Percentiles rank a stretch among this genome's conserved stretches.
Evolutionary conservation across 169 alveolate genomes (phyloP).

Genomic region (Theileria sp.): DNA sequence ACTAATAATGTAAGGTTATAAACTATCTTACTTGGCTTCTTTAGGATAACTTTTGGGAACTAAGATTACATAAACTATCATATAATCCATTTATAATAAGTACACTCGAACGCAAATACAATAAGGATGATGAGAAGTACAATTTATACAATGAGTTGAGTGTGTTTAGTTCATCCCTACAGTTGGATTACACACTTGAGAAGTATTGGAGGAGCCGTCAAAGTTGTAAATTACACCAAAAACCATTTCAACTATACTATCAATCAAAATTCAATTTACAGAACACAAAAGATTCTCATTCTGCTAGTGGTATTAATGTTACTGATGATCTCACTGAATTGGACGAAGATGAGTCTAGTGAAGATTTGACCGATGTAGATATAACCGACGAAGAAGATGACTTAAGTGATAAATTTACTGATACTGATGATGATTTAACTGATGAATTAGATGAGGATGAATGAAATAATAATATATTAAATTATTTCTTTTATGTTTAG

Average conservation of each 20-base stretch:
- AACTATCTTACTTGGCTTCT: background rate
- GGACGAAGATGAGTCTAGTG: conserved; percentile 2
- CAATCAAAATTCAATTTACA: background rate
- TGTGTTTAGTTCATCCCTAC: conserved; percentile 31
- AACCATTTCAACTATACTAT: conserved; percentile 42
- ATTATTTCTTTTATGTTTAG: background rate
- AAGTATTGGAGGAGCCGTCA: conserved; percentile 48
- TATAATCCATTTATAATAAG: conserved; percentile 10
- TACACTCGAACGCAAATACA: background rate
- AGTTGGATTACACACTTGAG: conserved; percentile 37
- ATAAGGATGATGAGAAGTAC: background rate
- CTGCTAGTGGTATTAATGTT: background rate
- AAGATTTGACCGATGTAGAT: background rate
- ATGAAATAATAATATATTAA: background rate
- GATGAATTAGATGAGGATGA: conserved; percentile 20
- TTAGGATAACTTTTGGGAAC: conserved; percentile 22
- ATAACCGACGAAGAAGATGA: conserved; percentile 19
- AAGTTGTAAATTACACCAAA: conserved; percentile 41
- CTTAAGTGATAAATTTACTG: background rate
- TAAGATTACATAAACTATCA: background rate
- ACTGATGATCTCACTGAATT: conserved; percentile 12
- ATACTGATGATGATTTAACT: background rate
- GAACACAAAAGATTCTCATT: background rate
- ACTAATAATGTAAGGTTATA: background rate
- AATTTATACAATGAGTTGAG: conserved; percentile 46